Conservation (phyloP, 305 asterid species). For the Nicotiana rustica region DNA sequence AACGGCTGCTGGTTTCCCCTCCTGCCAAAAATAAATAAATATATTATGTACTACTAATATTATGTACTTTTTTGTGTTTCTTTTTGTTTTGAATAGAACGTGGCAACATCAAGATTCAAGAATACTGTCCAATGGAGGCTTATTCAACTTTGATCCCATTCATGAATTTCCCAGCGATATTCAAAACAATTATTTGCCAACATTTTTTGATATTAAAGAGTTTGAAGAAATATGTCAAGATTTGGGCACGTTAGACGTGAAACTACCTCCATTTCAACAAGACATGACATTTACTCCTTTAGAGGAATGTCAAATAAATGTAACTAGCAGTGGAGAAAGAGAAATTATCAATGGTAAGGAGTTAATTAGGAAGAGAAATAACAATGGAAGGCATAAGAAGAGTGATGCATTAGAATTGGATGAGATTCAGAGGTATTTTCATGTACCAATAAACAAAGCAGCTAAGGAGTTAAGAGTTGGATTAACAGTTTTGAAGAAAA, state of each 20-base stretch:
- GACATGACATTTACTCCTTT: conserved; percentile 13
- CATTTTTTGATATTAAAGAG: conserved; percentile 41
- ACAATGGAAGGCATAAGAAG: conserved; percentile 51
- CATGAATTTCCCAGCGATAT: conserved; percentile 33
- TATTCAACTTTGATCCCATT: conserved; percentile 42
- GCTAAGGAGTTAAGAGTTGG: conserved; percentile 82
- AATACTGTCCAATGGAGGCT: conserved; percentile 15
- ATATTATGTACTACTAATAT: background rate
- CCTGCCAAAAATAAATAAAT: no score
- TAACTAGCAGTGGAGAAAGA: no score
- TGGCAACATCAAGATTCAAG: conserved; percentile 53
- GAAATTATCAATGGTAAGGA: background rate
- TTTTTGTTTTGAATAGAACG: conserved; percentile 25
- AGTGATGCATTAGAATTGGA: conserved; percentile 55
- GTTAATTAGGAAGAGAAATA: background rate
- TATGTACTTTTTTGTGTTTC: background rate
- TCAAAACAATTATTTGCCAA: conserved; percentile 15
- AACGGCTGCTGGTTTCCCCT: no score
- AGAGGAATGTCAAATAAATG: background rate
- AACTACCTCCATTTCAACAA: conserved; percentile 34
- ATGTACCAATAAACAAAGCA: conserved; percentile 76
- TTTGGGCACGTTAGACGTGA: conserved; percentile 53
- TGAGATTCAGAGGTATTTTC: conserved; percentile 75
- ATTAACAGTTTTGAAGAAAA: conserved; percentile 73
- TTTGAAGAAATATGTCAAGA: conserved; percentile 57